These are phyloP conservation scores for Asterochloris erici DNA, from an alignment of 139 green algal species.

Conservation along the genomic window DNA sequence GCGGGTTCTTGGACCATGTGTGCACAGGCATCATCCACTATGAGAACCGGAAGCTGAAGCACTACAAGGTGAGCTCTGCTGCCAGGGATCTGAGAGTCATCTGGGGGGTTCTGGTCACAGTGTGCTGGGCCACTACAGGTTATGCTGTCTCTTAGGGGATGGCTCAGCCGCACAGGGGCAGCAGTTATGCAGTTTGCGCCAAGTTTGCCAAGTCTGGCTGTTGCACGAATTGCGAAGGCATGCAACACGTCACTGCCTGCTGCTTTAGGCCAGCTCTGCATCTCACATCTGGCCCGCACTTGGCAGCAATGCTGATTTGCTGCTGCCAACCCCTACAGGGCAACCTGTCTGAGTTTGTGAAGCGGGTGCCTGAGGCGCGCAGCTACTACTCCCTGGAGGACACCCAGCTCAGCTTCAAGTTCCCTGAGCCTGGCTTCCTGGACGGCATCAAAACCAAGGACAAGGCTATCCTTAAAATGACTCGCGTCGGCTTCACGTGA, in stretches of 20 bases:
- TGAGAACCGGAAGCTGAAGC: constrained; percentile 79
- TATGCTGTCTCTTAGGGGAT: not conserved
- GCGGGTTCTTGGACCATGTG: constrained; percentile 81
- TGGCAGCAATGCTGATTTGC: too few species aligned
- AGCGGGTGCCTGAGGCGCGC: constrained; percentile 77
- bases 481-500: constrained; percentile 64
- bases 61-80: constrained; percentile 44
- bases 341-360: constrained; percentile 91
- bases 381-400: constrained; percentile 81
- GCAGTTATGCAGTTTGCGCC: too few species aligned
- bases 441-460: constrained; percentile 95
- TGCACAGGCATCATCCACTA: constrained; percentile 91
- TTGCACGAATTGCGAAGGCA: too few species aligned
- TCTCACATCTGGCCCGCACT: not conserved
- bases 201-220: too few species aligned
- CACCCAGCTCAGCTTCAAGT: constrained; percentile 65
- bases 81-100: not conserved
- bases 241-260: not conserved
- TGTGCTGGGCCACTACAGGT: not conserved
- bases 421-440: constrained; percentile 88
- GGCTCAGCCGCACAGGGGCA: not conserved
- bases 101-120: not conserved
- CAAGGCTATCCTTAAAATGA: constrained; percentile 92
- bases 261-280: too few species aligned
- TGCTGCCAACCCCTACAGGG: constrained; percentile 37